These are phyloP conservation scores for Aspergillus pseudotamarii DNA, from an alignment of 2,329 filamentous ascomycete genomes.

Conservation along the genomic window DNA sequence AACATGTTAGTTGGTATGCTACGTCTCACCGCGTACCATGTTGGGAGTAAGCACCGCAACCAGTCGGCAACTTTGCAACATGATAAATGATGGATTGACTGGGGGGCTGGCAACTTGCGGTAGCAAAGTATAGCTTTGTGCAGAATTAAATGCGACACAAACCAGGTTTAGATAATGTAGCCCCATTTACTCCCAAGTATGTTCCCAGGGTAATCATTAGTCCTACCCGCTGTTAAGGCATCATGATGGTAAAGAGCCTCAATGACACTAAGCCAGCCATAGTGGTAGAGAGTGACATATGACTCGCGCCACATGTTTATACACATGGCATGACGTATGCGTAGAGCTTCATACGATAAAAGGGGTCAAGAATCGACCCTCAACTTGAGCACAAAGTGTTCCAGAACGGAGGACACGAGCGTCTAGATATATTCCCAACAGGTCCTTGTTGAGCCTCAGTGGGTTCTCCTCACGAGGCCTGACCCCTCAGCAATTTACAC, in stretches of 20 bases:
- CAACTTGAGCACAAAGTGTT: not conserved
- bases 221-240: not conserved
- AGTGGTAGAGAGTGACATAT: not conserved
- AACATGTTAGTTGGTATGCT: not conserved
- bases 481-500: not conserved
- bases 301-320: not conserved
- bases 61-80: not conserved
- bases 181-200: not conserved
- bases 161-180: not conserved
- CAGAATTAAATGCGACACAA: not conserved
- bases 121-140: not conserved
- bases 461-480: too few species aligned
- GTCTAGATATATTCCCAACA: not conserved
- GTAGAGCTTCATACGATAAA: not conserved
- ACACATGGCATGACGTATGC: not conserved
- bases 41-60: not conserved
- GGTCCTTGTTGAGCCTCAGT: not conserved
- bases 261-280: not conserved
- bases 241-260: not conserved
- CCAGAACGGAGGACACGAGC: not conserved
- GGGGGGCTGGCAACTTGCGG: not conserved
- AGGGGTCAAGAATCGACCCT: not conserved
- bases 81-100: not conserved
- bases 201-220: not conserved
- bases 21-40: not conserved